Base-by-base conservation (phyloP, 345 rosid species). In the Heritiera littoralis region DNA sequence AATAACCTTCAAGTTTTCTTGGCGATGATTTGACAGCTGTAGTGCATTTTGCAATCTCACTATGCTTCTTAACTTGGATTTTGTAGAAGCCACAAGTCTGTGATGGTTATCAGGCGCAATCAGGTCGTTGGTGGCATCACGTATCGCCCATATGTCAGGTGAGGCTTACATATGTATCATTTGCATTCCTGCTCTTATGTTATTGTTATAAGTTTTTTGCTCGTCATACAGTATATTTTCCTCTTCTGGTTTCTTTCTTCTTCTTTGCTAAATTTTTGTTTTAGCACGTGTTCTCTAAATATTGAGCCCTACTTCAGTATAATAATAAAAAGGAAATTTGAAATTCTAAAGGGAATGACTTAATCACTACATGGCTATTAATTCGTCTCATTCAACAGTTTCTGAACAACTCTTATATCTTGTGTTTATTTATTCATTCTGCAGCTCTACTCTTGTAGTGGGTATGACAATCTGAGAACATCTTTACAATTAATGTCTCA, bases 61-160 rank as follows among this genome's bases (percentile, higher is more conserved):
- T 55, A 6, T 64, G 23, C 41, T 78, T 84, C 73, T 61, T 78
- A 59, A 35, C 54, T 75, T 82, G 73, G 67, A 69, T 86, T 41
- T 73, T 73, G 35, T 88, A 97, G 99, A 90, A 97, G 83, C 82
- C 99, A 97, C 80, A 97, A 93, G 82, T 97, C 98, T n/a, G 93
- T 97, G 70, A 97, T 97, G 99, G 96, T 97, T 82, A 91, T 94
- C 79, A 87, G 99, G 75, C 84, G 86, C 30, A 94, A 88, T 89
- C 88, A 71, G 45, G 99, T 94, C 61, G 99, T 97, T 80, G 99
- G 99, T 68, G 99, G 99, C 60, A 97, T 97, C 87, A 97, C 99
- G 6, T 97, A 97, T 87, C 98, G 98, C 80, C 99, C 99, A 58
- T 93, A 94, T 89, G 81, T 58, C 84, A 93, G 97, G 99, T 97